phyloP scores from a whole-genome alignment of 129 eudicot genomes.

The Centrapalus pauciflorus region DNA sequence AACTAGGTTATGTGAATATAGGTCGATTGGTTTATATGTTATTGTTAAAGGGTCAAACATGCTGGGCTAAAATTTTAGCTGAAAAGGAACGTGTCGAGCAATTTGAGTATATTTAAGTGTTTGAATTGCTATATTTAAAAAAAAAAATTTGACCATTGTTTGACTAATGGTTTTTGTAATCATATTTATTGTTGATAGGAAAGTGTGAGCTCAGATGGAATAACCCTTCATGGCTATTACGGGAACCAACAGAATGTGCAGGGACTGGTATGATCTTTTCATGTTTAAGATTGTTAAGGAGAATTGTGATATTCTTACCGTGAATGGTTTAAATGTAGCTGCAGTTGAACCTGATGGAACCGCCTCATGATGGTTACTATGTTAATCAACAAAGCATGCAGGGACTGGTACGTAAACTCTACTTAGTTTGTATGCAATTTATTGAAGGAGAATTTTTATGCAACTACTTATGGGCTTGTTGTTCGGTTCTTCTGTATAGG shows the following conservation, averaged over 20 bases:
- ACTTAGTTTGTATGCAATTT: not conserved
- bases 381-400: slow-evolving; percentile 44
- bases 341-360: slow-evolving; percentile 48
- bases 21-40: too few species aligned
- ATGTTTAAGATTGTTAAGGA: not conserved
- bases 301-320: not conserved
- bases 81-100: too few species aligned
- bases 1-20: too few species aligned
- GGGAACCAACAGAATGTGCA: slow-evolving; percentile 40
- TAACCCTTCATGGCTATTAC: slow-evolving; percentile 37
- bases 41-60: too few species aligned
- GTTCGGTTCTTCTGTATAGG: slow-evolving; percentile 4
- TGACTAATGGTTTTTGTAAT: too few species aligned
- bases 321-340: slow-evolving; percentile 13
- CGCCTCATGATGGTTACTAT: slow-evolving; percentile 41
- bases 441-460: not conserved
- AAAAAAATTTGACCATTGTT: too few species aligned
- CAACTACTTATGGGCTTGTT: not conserved
- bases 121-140: too few species aligned
- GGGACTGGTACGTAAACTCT: slow-evolving; percentile 28
- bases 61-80: too few species aligned
- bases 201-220: slow-evolving; percentile 38
- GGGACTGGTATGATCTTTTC: slow-evolving; percentile 32
- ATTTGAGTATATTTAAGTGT: too few species aligned
- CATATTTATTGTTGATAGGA: slow-evolving; percentile 26